phyloP scores from a whole-genome alignment of 805 yeast species.

The Grigorovia humatica region DNA sequence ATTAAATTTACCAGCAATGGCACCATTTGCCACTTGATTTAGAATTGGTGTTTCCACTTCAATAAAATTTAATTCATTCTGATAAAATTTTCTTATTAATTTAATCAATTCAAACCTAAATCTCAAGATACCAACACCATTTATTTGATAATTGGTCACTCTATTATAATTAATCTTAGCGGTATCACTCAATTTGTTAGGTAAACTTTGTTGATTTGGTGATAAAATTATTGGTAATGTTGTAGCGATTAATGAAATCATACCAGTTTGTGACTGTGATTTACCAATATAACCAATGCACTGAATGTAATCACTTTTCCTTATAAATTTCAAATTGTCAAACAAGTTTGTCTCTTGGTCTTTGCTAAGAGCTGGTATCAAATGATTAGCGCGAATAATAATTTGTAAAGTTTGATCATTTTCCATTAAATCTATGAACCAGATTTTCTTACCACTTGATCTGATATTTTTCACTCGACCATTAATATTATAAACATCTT shows the following conservation, averaged over 20 bases:
- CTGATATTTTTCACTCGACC: constrained; percentile 25
- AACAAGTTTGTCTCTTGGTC: background rate
- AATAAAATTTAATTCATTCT: constrained; percentile 40
- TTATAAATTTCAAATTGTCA: constrained; percentile 26
- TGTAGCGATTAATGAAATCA: constrained; percentile 55
- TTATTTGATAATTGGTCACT: constrained; percentile 63
- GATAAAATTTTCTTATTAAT: constrained; percentile 49
- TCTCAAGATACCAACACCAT: constrained; percentile 35
- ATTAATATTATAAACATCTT: background rate
- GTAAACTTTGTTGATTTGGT: constrained; percentile 62
- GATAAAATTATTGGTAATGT: constrained; percentile 44
- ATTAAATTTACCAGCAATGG: constrained; percentile 79
- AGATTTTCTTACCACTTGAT: constrained; percentile 26
- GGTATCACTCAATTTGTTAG: constrained; percentile 48
- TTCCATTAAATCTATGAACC: constrained; percentile 22
- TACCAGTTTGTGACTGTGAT: constrained; percentile 55
- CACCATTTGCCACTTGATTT: constrained; percentile 70
- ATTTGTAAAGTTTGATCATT: constrained; percentile 10
- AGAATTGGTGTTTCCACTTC: constrained; percentile 89
- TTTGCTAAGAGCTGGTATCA: background rate
- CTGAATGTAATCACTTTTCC: constrained; percentile 64
- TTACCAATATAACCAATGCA: constrained; percentile 62
- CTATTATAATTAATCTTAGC: constrained; percentile 54
- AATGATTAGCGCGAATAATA: constrained; percentile 3
- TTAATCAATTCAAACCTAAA: constrained; percentile 48